Conservation (phyloP, 345 rosid genomes). For the Salix koriyanagi region DNA sequence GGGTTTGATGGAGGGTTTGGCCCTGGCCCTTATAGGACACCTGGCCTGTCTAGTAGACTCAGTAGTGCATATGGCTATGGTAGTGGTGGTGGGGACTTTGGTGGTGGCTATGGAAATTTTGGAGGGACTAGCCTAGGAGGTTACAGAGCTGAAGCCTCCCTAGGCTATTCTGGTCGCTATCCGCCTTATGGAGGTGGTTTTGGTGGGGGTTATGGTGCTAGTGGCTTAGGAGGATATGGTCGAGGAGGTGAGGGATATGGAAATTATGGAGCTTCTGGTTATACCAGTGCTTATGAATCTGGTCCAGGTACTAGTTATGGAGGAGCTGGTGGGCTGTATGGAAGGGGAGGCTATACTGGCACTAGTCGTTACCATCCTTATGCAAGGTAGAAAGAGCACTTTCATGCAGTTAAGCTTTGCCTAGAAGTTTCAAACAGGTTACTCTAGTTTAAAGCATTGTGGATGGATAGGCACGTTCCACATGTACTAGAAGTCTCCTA, state of each 20-base stretch:
- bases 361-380: conserved; percentile 97
- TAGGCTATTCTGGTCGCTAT: conserved; percentile 86
- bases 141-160: conserved; percentile 23
- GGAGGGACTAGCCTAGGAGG: conserved; percentile 25
- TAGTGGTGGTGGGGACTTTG: conserved; percentile 61
- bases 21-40: conserved; percentile 67
- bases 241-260: conserved; percentile 33
- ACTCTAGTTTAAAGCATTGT: conserved; percentile 34
- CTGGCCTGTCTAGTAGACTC: conserved; percentile 27
- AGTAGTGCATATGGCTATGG: conserved; percentile 49
- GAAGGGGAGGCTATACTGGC: conserved; percentile 91
- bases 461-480: conserved; percentile 42
- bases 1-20: conserved; percentile 80
- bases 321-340: conserved; percentile 71
- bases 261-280: conserved; percentile 32
- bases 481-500: conserved; percentile 38
- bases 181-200: conserved; percentile 71
- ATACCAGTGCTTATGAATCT: conserved; percentile 66
- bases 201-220: conserved; percentile 69
- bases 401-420: conserved; percentile 38
- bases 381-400: conserved; percentile 53
- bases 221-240: conserved; percentile 59
- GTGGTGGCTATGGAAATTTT: conserved; percentile 59
- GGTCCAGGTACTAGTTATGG: conserved; percentile 85
- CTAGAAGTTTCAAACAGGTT: conserved; percentile 44